These are phyloP conservation scores for Mycena olivaceomarginata DNA, from an alignment of 768 basidiomycete genomes.

Conservation along the genomic window DNA sequence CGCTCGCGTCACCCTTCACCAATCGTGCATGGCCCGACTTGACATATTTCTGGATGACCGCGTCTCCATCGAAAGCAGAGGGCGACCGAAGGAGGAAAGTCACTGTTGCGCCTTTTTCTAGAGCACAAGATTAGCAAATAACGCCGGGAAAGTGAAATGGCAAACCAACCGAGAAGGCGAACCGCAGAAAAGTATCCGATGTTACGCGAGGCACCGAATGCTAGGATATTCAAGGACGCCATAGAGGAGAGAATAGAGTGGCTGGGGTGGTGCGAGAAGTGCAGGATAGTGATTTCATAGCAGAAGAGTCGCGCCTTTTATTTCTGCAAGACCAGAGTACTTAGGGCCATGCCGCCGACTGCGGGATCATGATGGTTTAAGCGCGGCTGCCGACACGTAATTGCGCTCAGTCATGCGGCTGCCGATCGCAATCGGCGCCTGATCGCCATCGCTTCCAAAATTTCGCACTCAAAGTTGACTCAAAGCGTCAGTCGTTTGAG, in stretches of 20 bases:
- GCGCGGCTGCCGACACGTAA: too few species aligned
- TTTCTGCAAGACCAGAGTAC: background rate
- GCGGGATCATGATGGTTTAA: too few species aligned
- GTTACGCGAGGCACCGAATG: constrained; percentile 72
- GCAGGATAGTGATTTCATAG: background rate
- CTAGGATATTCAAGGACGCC: constrained; percentile 59
- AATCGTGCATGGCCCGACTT: constrained; percentile 70
- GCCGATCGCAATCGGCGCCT: too few species aligned
- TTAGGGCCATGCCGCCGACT: too few species aligned
- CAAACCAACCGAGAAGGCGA: constrained; percentile 62
- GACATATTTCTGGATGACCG: constrained; percentile 69
- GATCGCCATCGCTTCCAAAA: too few species aligned
- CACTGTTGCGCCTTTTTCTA: constrained; percentile 75
- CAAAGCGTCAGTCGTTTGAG: too few species aligned
- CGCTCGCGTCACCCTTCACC: constrained; percentile 77
- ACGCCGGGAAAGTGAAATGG: background rate
- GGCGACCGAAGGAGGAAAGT: constrained; percentile 78
- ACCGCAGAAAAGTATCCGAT: constrained; percentile 71
- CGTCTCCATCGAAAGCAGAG: constrained; percentile 72
- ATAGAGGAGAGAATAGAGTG: background rate
- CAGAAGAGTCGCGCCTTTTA: background rate
- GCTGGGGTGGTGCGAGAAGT: background rate
- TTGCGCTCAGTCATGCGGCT: too few species aligned
- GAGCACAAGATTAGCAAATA: constrained; percentile 31
- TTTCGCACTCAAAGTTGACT: too few species aligned